These are phyloP conservation scores for Penicillium desertorum DNA, from an alignment of 495 filamentous ascomycete genomes.

Conservation along the genomic window DNA sequence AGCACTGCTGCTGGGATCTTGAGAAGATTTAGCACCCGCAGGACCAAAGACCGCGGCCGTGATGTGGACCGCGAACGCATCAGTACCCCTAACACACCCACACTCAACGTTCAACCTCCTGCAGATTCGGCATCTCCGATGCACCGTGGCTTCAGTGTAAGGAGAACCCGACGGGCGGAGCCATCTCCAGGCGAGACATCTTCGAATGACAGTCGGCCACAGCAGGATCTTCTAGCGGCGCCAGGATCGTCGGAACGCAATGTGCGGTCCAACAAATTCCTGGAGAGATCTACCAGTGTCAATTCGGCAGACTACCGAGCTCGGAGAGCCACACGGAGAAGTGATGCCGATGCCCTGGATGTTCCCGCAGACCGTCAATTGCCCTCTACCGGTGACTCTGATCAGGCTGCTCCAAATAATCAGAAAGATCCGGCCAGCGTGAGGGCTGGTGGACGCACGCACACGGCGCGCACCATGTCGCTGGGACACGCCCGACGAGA, in stretches of 20 bases:
- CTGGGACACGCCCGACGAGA: constrained; percentile 86
- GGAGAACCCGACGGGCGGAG: constrained; percentile 64
- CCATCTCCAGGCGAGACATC: constrained; percentile 54
- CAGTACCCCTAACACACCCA: constrained; percentile 63
- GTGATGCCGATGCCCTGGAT: constrained; percentile 52
- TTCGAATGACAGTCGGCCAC: constrained; percentile 64
- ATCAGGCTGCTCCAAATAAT: constrained; percentile 56
- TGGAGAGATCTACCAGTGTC: constrained; percentile 82
- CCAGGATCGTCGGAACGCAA: constrained; percentile 58
- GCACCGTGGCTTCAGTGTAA: constrained; percentile 80
- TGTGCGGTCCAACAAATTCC: constrained; percentile 59
- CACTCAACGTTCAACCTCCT: constrained; percentile 71
- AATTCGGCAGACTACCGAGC: constrained; percentile 75
- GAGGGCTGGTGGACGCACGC: constrained; percentile 31
- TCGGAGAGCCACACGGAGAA: constrained; percentile 60
- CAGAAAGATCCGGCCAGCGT: constrained; percentile 43
- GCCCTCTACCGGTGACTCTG: constrained; percentile 75
- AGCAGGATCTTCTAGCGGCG: constrained; percentile 71
- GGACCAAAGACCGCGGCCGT: constrained; percentile 56
- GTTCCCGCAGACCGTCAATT: constrained; percentile 54
- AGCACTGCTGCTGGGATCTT: constrained; percentile 84
- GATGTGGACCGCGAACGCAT: constrained; percentile 54
- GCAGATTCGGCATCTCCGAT: constrained; percentile 60
- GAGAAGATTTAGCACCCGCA: constrained; percentile 85
- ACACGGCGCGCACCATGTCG: constrained; percentile 77